phyloP scores from a whole-genome alignment of 139 green algal species.

The Haematococcus sp. region DNA sequence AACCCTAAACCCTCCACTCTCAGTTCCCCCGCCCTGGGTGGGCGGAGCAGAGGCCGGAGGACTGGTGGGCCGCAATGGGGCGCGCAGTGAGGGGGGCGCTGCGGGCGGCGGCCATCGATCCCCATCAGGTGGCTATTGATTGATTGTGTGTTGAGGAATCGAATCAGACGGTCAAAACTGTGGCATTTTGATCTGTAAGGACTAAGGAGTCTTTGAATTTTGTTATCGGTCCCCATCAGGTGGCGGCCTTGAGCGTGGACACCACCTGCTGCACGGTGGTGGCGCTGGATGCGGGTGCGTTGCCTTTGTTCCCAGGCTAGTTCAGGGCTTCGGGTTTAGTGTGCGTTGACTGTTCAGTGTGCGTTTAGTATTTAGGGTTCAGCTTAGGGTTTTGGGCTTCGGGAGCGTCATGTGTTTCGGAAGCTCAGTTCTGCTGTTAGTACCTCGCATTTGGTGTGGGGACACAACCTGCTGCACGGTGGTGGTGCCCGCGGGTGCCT shows the following conservation, averaged over 20 bases:
- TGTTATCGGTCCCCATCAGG: background rate
- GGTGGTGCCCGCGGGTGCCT: background rate
- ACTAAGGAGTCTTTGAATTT: background rate
- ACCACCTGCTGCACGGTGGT: slow-evolving; percentile 87
- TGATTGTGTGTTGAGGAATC: background rate
- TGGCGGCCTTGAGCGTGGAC: slow-evolving; percentile 66
- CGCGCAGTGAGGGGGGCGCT: slow-evolving; percentile 49
- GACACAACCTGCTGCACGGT: background rate
- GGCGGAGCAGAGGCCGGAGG: slow-evolving; percentile 69
- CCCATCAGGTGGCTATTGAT: background rate
- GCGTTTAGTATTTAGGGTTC: no score
- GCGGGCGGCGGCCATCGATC: slow-evolving; percentile 15
- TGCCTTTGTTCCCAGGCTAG: background rate
- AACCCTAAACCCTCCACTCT: slow-evolving; percentile 26
- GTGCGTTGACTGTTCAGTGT: no score
- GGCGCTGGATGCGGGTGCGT: slow-evolving; percentile 48
- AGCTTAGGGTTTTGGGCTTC: background rate
- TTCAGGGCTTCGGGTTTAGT: no score
- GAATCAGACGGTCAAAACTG: no score
- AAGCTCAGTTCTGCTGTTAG: background rate
- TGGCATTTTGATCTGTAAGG: no score
- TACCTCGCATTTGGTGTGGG: background rate
- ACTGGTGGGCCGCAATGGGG: slow-evolving; percentile 69
- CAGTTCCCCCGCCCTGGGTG: slow-evolving; percentile 59
- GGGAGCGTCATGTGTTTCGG: background rate